These are phyloP conservation scores for Volutella citrinella DNA, from an alignment of 2,329 filamentous ascomycete species.

Conservation along the genomic window DNA sequence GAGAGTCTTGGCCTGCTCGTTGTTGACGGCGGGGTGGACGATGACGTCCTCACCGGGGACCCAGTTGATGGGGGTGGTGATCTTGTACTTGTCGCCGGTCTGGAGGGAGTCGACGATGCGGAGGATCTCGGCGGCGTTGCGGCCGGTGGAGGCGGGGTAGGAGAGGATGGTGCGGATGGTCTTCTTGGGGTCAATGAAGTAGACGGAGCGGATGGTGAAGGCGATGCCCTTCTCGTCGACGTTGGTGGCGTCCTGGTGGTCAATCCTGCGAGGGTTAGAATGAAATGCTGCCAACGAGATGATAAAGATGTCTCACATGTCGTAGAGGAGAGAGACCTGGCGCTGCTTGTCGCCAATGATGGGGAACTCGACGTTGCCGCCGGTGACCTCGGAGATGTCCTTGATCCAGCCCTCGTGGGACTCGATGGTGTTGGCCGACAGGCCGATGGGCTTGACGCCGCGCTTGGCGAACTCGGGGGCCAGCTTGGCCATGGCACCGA, in stretches of 20 bases:
- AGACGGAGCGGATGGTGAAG: constrained; percentile 92
- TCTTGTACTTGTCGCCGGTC: constrained; percentile 81
- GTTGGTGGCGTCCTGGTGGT: constrained; percentile 78
- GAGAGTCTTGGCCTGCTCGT: constrained; percentile 81
- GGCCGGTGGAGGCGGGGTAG: constrained; percentile 88
- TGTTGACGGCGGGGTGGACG: constrained; percentile 78
- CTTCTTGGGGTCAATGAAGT: constrained; percentile 92
- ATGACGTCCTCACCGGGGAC: constrained; percentile 86
- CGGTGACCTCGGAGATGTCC: constrained; percentile 78
- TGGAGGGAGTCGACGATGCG: constrained; percentile 77
- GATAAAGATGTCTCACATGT: constrained; percentile 57
- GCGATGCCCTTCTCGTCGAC: constrained; percentile 80
- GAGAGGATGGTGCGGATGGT: constrained; percentile 89
- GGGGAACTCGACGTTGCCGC: constrained; percentile 68
- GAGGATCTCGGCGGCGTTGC: constrained; percentile 76
- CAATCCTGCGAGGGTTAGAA: constrained; percentile 51
- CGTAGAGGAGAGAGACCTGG: constrained; percentile 72
- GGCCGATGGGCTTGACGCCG: constrained; percentile 85
- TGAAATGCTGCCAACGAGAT: neutral
- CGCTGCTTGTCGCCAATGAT: constrained; percentile 79
- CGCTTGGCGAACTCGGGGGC: constrained; percentile 85
- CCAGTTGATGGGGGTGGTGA: constrained; percentile 92
- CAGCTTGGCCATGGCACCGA: constrained; percentile 88
- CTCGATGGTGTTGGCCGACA: constrained; percentile 81
- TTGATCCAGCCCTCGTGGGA: constrained; percentile 88